These are phyloP conservation scores for Blastomyces parvus DNA, from an alignment of 2,329 filamentous ascomycete species.

Conservation along the genomic window DNA sequence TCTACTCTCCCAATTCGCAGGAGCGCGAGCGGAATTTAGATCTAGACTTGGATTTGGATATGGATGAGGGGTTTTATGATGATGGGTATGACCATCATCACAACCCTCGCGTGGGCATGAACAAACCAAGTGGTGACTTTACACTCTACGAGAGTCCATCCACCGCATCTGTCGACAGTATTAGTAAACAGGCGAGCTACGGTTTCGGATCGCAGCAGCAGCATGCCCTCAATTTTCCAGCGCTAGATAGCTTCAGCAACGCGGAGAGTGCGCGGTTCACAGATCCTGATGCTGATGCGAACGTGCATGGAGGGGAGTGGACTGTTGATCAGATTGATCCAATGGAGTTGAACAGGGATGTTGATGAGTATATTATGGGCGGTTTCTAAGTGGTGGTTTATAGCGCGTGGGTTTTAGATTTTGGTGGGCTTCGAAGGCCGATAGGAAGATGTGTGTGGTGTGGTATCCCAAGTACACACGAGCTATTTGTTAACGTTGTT, in stretches of 20 bases:
- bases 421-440: neutral
- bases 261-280: neutral
- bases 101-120: conserved; percentile 7
- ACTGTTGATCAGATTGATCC: conserved; percentile 1
- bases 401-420: neutral
- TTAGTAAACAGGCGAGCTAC: neutral
- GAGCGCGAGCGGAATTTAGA: neutral
- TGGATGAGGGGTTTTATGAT: conserved; percentile 21
- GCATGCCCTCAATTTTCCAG: neutral
- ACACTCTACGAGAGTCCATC: conserved; percentile 20
- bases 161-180: neutral
- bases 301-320: neutral
- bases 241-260: neutral
- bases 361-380: conserved; percentile 5
- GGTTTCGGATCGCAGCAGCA: neutral
- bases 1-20: conserved; percentile 23
- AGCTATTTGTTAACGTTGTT: neutral
- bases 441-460: neutral
- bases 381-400: neutral
- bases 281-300: neutral
- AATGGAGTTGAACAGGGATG: conserved; percentile 2
- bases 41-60: conserved; percentile 2
- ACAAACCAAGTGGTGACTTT: conserved; percentile 20
- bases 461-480: too few species aligned
- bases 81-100: conserved; percentile 16